Conservation (phyloP, 768 basidiomycete species). For the Serendipita vermifera region DNA sequence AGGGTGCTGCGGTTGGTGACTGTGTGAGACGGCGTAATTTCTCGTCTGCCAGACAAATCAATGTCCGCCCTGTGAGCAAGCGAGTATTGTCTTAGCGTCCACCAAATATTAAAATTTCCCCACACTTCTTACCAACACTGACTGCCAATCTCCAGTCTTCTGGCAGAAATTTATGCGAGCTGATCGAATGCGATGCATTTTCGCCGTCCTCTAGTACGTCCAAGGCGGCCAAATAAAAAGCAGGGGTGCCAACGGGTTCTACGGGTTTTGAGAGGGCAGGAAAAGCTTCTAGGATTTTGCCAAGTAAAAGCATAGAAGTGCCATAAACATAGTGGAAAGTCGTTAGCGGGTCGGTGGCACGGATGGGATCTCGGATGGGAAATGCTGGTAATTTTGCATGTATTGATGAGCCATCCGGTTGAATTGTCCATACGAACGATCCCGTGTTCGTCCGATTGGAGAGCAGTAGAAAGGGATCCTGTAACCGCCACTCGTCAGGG, state of each 20-base stretch:
- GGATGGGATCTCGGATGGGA: not conserved
- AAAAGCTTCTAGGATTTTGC: conserved; percentile 29
- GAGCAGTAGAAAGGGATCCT: not conserved
- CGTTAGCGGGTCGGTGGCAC: conserved; percentile 38
- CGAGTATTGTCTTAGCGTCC: too few relatives aligned
- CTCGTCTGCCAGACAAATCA: conserved; percentile 48
- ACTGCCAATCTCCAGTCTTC: conserved; percentile 62
- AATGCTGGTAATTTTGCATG: not conserved
- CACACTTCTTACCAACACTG: conserved; percentile 14
- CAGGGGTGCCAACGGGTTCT: conserved; percentile 38
- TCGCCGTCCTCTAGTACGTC: conserved; percentile 62
- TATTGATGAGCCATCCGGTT: not conserved
- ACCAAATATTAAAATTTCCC: too few relatives aligned
- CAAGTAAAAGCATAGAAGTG: conserved; percentile 49
- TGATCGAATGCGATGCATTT: conserved; percentile 21
- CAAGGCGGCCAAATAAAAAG: conserved; percentile 56
- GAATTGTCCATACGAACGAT: not conserved
- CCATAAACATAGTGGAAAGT: conserved; percentile 57
- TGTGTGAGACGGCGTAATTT: conserved; percentile 14
- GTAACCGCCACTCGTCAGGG: not conserved
- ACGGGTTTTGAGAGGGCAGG: conserved; percentile 38
- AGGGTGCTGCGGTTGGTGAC: not conserved
- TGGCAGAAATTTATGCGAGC: not conserved
- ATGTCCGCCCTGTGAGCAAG: conserved; percentile 50
- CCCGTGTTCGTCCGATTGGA: not conserved